phyloP scores from a whole-genome alignment of 176 grass and related monocot species.

The Aegilops tauschii region DNA sequence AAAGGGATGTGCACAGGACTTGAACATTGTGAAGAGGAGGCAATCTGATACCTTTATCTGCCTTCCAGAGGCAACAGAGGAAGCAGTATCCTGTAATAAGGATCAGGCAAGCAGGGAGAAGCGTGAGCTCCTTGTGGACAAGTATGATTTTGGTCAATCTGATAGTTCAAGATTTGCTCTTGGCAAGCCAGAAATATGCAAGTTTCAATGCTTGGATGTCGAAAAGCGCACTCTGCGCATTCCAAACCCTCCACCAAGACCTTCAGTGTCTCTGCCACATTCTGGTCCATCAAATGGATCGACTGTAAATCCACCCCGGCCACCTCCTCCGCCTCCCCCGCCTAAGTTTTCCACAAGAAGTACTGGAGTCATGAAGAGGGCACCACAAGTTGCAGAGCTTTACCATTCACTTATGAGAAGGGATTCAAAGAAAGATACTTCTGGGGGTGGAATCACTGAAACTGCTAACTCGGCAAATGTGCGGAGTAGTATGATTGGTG shows the following conservation, averaged over 20 bases:
- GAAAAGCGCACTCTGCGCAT: slow-evolving; percentile 83
- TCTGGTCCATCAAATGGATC: slow-evolving; percentile 54
- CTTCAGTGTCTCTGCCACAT: slow-evolving; percentile 55
- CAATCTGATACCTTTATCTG: slow-evolving; percentile 97
- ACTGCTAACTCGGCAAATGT: slow-evolving; percentile 65
- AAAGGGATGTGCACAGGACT: slow-evolving; percentile 61
- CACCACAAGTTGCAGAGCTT: slow-evolving; percentile 92
- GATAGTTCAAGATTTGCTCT: slow-evolving; percentile 70
- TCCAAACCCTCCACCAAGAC: slow-evolving; percentile 95
- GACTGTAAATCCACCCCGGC: slow-evolving; percentile 48
- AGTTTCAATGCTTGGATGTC: slow-evolving; percentile 53
- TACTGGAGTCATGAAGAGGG: slow-evolving; percentile 86
- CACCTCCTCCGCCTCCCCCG: slow-evolving; percentile 71
- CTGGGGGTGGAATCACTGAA: slow-evolving; percentile 71
- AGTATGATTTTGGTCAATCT: slow-evolving; percentile 56
- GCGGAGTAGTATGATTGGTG: slow-evolving; percentile 97
- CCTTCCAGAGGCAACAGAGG: slow-evolving; percentile 50
- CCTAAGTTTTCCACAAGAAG: slow-evolving; percentile 67
- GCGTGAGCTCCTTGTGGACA: slow-evolving; percentile 48
- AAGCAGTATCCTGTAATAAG: slow-evolving; percentile 44
- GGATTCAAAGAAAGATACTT: slow-evolving; percentile 88
- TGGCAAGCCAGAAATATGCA: slow-evolving; percentile 68
- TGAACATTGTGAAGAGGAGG: slow-evolving; percentile 59
- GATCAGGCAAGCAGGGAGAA: slow-evolving; percentile 49
- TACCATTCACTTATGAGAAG: slow-evolving; percentile 99